These are phyloP conservation scores for Murraya paniculata DNA, from an alignment of 345 rosid species.

Conservation along the genomic window DNA sequence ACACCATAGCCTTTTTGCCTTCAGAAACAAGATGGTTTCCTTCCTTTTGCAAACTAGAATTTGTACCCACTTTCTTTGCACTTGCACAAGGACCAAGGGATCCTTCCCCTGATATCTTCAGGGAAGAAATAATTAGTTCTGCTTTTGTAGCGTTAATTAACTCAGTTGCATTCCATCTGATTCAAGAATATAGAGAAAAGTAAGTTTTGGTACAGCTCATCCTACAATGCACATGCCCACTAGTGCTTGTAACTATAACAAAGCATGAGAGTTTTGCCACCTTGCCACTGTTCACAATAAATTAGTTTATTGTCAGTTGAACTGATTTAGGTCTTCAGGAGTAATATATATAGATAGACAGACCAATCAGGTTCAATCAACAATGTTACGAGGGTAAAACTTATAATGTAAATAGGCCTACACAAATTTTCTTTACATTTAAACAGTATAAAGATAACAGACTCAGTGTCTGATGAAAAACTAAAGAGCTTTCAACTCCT, in stretches of 20 bases:
- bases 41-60: conserved; percentile 42
- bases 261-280: neutral
- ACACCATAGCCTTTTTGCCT: conserved; percentile 62
- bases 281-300: neutral
- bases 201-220: conserved; percentile 2
- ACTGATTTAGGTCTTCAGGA: neutral
- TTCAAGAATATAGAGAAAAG: conserved; percentile 21
- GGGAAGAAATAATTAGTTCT: conserved; percentile 33
- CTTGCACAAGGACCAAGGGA: conserved; percentile 35
- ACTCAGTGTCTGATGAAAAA: neutral
- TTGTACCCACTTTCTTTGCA: conserved; percentile 34
- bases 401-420: neutral
- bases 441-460: neutral
- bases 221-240: neutral
- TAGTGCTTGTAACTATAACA: neutral
- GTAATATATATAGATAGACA: no score
- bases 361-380: neutral
- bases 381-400: neutral
- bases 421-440: neutral
- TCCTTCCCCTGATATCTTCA: conserved; percentile 37
- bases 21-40: conserved; percentile 50
- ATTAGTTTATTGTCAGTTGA: neutral
- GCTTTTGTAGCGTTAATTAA: conserved; percentile 37
- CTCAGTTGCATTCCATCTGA: conserved; percentile 51
- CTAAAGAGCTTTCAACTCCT: neutral